Evolutionary conservation across 83 land plant species (phyloP), one percentile per base, ranked within the genome.

Genomic region (Thuja plicata): DNA sequence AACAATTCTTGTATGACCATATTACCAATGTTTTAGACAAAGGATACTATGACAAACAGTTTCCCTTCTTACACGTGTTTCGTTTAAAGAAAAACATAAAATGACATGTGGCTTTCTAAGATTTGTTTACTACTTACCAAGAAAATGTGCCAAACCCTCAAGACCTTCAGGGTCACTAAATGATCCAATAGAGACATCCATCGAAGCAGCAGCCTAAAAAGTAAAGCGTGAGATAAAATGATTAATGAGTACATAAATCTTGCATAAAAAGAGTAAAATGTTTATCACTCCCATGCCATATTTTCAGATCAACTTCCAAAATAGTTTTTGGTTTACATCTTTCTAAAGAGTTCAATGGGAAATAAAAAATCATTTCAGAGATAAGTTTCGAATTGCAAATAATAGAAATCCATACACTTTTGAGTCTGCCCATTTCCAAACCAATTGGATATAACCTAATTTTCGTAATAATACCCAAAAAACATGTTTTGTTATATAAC

Each of bases 91-190:
- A 45, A 45, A 43, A 12, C 1, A 73, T 30, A 11, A 73, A 73
- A 73, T 45, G 30, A n/a, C 50, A 43, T 5, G 50, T 41, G 30
- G 37, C 32, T 45, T 43, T 45, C 30, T 17, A 45, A 27, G n/a
- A 43, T 82, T 24, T 82, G 54, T n/a, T 8, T 73, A 62, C 52
- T 62, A 48, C 87, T 89, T 86, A 98, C 99, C 99, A 19, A 98
- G 97, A 91, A 98, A 97, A 85, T 98, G 99, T 41, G 99, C 99
- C 45, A 98, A 92, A 5, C 99, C 99, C 88, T 95, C 95, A 3
- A 98, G 91, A 5, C 97, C 99, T 8, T 93, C 97, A 40, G 99
- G 99, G 87, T 98, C 99, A 71, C 97, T 92, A 90, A 97, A 98
- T n/a, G 94, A 93, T 12, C 99, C 99, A 32, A 97, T 97, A 27